phyloP scores from a whole-genome alignment of 2,329 filamentous ascomycete species.

The Alternaria solani region DNA sequence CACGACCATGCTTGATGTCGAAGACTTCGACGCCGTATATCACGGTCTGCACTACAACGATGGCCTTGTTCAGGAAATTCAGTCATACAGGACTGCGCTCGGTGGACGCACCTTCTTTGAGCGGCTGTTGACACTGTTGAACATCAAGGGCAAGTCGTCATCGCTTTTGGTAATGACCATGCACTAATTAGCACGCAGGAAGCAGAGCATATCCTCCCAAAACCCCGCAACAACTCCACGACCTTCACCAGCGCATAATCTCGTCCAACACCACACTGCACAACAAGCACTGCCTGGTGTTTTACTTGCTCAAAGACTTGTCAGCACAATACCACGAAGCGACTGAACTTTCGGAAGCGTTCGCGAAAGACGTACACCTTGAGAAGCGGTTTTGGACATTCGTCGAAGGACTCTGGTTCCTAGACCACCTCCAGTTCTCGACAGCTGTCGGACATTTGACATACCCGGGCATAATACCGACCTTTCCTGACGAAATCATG shows the following conservation, averaged over 20 bases:
- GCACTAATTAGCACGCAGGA: constrained; percentile 45
- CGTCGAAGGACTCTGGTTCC: constrained; percentile 81
- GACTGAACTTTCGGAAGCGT: constrained; percentile 62
- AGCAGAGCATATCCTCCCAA: constrained; percentile 78
- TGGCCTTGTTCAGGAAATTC: constrained; percentile 63
- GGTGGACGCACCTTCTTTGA: constrained; percentile 81
- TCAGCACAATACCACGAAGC: constrained; percentile 59
- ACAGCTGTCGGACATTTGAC: constrained; percentile 76
- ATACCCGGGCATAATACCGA: constrained; percentile 79
- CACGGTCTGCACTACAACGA: constrained; percentile 41
- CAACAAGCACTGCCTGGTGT: constrained; percentile 83
- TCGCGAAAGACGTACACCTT: constrained; percentile 70
- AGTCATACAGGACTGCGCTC: constrained; percentile 70
- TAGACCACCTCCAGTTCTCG: constrained; percentile 74
- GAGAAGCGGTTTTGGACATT: constrained; percentile 80
- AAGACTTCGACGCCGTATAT: constrained; percentile 74
- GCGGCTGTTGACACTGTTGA: constrained; percentile 73
- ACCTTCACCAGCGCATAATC: constrained; percentile 75
- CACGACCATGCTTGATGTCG: constrained; percentile 67
- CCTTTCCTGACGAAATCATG: constrained; percentile 85
- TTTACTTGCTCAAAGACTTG: constrained; percentile 83
- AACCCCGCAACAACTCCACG: constrained; percentile 70
- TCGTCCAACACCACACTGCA: constrained; percentile 71
- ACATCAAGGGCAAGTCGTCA: constrained; percentile 69
- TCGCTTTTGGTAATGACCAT: not conserved